Base-by-base conservation (phyloP, 225 moss, liverwort and hornwort genomes). In the Marchantia polymorpha region DNA sequence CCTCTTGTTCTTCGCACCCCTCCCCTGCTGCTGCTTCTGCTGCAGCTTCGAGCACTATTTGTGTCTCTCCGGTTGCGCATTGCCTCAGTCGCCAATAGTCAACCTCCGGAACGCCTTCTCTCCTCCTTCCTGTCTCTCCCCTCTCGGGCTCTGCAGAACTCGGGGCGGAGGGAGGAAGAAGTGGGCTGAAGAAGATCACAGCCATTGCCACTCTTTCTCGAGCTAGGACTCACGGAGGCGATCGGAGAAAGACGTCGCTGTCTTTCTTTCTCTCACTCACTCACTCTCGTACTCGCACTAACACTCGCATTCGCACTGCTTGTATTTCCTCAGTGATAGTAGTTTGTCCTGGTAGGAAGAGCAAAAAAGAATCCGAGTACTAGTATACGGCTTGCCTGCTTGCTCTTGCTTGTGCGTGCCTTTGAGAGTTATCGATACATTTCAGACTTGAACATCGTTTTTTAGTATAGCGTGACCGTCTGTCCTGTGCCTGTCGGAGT, bases 141-240 rank as follows among this genome's bases (percentile, higher is more conserved):
- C 8, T 30, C 39, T 27, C n/a, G 10, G 48, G 49, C 48, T 22
- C 68, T 69, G 39, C 48, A 47, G 70, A 71, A 22, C 15, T 17
- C 39, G 70, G 70, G 49, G 47, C 20, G 70, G 70, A 49, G 50
- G 70, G 70, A 71, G 48, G 70, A 47, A 71, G 70, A 71, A 71
- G 69, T 69, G 70, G 70, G 70, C 22, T 23, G 70, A 2, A 48
- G 22, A 31, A 49, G 70, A 48, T 9, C 49, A 2, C 3, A 48
- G 48, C 47, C 47, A 49, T 17, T 10, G 70, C 20, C 67, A 10
- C 30, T 19, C 13, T 39, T 31, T 31, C 30, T 67, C 30, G 67
- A 30, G 31, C 30, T 67, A 67, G 3, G 17, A 29, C 13, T 39
- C 31, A 67, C 14, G 7, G 67, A 67, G 4, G 10, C 10, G 67